phyloP scores from a whole-genome alignment of 2,329 filamentous ascomycete species.

The Cercospora beticola region DNA sequence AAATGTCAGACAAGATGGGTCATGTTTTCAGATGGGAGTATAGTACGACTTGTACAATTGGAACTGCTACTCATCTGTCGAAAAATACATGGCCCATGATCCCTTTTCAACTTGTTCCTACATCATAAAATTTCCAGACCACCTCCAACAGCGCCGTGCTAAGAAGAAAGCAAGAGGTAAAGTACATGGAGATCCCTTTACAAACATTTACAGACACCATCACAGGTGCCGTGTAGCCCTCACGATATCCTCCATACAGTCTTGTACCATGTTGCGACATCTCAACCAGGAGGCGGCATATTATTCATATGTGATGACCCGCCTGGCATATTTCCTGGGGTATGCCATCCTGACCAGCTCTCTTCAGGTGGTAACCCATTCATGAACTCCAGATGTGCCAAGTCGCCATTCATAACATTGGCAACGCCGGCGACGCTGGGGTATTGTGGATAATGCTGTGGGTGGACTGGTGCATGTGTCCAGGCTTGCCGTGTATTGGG shows the following conservation, averaged over 20 bases:
- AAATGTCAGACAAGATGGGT: neutral
- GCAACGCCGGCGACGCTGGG: conserved; percentile 18
- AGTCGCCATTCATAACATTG: conserved; percentile 17
- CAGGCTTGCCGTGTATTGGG: conserved; percentile 18
- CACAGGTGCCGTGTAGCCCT: neutral
- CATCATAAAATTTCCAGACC: neutral
- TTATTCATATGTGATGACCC: neutral
- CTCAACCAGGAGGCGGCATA: neutral
- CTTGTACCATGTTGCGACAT: neutral
- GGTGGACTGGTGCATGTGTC: conserved; percentile 14
- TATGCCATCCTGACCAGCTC: conserved; percentile 27
- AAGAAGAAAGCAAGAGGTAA: neutral
- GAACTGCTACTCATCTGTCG: neutral
- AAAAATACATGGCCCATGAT: neutral
- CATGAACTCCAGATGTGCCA: conserved; percentile 20
- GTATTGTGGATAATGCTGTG: conserved; percentile 16
- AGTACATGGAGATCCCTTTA: neutral
- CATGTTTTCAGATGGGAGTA: neutral
- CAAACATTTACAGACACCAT: neutral
- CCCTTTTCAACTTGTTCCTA: neutral
- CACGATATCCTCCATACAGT: neutral
- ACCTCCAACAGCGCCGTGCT: neutral
- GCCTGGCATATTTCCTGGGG: neutral
- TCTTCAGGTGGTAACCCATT: conserved; percentile 22
- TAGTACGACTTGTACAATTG: neutral